Percentiles rank a stretch among this genome's conserved stretches.
Conservation (phyloP, 164 flowering plant genomes). For the Tetracentron sinense region DNA sequence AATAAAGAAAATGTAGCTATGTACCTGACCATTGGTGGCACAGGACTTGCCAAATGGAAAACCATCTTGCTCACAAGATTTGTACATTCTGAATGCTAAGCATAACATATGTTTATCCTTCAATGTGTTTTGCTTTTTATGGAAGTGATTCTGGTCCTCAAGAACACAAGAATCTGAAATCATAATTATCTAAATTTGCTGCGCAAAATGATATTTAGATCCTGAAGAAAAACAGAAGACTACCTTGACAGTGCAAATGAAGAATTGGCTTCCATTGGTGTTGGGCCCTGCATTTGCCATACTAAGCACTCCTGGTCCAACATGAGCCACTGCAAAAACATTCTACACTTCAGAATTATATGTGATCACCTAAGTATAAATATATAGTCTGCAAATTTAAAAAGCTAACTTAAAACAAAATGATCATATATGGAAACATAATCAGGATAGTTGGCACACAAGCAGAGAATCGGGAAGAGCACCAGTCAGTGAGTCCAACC, state of each 20-base stretch:
- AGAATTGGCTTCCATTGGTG: conserved; percentile 98
- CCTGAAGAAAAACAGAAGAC: neutral
- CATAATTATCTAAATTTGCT: neutral
- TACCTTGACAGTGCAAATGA: conserved; percentile 98
- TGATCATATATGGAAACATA: neutral
- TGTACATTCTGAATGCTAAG: no score
- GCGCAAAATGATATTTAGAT: neutral
- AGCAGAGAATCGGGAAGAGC: no score
- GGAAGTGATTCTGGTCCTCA: neutral
- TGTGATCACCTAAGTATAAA: neutral
- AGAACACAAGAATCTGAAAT: neutral
- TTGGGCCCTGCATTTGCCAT: conserved; percentile 95
- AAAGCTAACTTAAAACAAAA: neutral
- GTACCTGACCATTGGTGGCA: no score
- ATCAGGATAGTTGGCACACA: neutral
- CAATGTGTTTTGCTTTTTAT: no score
- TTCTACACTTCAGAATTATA: neutral
- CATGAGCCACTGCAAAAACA: conserved; percentile 52
- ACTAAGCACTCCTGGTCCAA: conserved; percentile 74
- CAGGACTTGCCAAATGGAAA: no score
- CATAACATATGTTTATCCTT: no score
- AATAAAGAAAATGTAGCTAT: no score
- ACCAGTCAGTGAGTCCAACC: neutral
- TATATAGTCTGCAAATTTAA: neutral
- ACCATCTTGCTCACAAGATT: no score